A percentile compares a stretch with the other conserved stretches of the same genome.
phyloP scores from a whole-genome alignment of 306 rosid genomes.

The Lathyrus aphaca region DNA sequence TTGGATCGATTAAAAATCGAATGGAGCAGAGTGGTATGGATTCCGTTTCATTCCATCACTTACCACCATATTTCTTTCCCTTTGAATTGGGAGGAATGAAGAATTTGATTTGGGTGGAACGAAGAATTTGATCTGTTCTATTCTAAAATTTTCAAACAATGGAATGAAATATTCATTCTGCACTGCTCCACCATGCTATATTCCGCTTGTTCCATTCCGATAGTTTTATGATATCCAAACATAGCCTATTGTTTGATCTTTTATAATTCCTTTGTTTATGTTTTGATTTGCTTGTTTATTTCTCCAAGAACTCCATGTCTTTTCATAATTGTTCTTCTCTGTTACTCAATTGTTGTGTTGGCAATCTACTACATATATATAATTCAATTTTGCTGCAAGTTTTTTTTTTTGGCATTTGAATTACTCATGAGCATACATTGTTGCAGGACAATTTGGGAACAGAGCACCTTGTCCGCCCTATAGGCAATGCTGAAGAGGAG shows the following conservation, averaged over 20 bases:
- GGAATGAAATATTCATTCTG: too few species aligned
- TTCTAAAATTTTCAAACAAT: too few species aligned
- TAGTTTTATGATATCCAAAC: too few species aligned
- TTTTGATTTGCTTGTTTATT: constrained; percentile 20
- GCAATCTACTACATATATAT: not conserved
- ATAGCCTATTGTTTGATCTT: not conserved
- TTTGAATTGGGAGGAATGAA: too few species aligned
- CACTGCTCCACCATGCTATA: too few species aligned
- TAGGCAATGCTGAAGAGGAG: constrained; percentile 77
- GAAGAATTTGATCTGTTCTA: too few species aligned
- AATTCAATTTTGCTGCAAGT: constrained; percentile 8
- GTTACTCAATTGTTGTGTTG: not conserved
- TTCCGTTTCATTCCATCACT: too few species aligned
- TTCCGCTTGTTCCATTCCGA: too few species aligned
- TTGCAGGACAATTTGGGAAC: constrained; percentile 80
- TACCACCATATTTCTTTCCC: too few species aligned
- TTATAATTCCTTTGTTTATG: constrained; percentile 4
- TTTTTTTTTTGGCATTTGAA: not conserved
- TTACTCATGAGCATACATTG: constrained; percentile 3
- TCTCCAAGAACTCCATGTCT: not conserved
- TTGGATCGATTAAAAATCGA: too few species aligned
- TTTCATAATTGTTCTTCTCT: constrained; percentile 14
- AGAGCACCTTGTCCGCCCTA: constrained; percentile 74
- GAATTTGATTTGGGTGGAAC: too few species aligned
- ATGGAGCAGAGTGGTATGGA: too few species aligned